A percentile compares a stretch with the other conserved stretches of the same genome.
phyloP scores from a whole-genome alignment of 768 basidiomycete genomes.

The Tulasnella sp. region DNA sequence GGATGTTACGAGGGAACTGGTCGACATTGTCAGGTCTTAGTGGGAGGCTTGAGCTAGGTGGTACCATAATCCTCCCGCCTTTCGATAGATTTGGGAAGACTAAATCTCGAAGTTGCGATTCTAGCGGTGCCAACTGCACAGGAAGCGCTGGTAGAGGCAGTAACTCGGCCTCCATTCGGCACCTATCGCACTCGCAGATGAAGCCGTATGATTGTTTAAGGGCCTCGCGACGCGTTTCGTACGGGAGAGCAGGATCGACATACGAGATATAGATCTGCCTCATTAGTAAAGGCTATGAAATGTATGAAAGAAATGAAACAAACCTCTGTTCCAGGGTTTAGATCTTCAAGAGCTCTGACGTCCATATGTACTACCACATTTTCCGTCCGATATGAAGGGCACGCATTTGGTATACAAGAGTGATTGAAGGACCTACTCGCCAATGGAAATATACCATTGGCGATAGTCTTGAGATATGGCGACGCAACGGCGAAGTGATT shows the following conservation, averaged over 20 bases:
- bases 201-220: slow-evolving; percentile 19
- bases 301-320: slow-evolving; percentile 7
- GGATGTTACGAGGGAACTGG: slow-evolving; percentile 33
- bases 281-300: background rate
- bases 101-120: background rate
- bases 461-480: slow-evolving; percentile 49
- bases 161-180: slow-evolving; percentile 21
- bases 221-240: slow-evolving; percentile 7
- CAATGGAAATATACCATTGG: slow-evolving; percentile 63
- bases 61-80: background rate
- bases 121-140: background rate
- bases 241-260: slow-evolving; percentile 55
- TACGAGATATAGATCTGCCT: slow-evolving; percentile 62
- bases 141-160: background rate
- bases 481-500: slow-evolving; percentile 75
- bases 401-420: slow-evolving; percentile 65
- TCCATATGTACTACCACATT: slow-evolving; percentile 40
- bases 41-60: background rate
- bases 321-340: slow-evolving; percentile 56
- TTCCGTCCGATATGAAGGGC: slow-evolving; percentile 37
- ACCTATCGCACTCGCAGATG: slow-evolving; percentile 17
- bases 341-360: slow-evolving; percentile 49
- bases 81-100: background rate
- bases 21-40: background rate
- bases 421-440: slow-evolving; percentile 79